A percentile compares a stretch with the other conserved stretches of the same genome.
These are phyloP conservation scores for Fusarium paranaense DNA, from an alignment of 2,329 filamentous ascomycete species.

Conservation along the genomic window DNA sequence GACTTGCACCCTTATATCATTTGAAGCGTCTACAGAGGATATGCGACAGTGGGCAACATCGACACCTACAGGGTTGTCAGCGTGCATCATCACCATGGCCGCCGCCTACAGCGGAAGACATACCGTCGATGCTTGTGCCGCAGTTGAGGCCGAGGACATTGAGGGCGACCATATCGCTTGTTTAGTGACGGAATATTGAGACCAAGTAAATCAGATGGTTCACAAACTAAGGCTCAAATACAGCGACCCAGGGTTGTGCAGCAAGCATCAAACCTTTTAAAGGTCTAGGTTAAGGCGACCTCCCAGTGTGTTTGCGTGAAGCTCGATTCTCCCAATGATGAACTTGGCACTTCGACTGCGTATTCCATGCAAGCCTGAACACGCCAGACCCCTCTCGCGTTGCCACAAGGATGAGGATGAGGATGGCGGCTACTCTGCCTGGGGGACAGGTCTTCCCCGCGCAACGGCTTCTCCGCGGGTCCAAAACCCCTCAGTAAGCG, in stretches of 20 bases:
- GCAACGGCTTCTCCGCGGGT: background rate
- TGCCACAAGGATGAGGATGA: background rate
- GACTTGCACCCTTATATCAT: slow-evolving; percentile 10
- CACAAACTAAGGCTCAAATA: background rate
- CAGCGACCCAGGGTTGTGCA: background rate
- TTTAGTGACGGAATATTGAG: background rate
- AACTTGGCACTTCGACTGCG: background rate
- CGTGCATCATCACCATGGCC: background rate
- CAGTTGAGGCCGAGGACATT: background rate
- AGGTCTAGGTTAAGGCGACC: background rate
- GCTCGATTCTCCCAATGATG: background rate
- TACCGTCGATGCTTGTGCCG: background rate
- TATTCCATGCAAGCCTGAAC: background rate
- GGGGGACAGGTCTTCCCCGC: background rate
- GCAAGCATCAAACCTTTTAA: background rate
- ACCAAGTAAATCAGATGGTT: background rate
- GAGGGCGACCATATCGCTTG: background rate
- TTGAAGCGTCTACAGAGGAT: background rate
- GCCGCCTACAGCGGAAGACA: background rate
- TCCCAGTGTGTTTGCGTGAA: background rate
- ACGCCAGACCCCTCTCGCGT: background rate
- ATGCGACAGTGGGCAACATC: slow-evolving; percentile 17
- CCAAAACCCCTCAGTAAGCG: background rate
- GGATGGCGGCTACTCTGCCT: background rate
- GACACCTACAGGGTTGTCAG: background rate